Base-by-base conservation (phyloP, 257 asterid species). In the Fraxinus excelsior region DNA sequence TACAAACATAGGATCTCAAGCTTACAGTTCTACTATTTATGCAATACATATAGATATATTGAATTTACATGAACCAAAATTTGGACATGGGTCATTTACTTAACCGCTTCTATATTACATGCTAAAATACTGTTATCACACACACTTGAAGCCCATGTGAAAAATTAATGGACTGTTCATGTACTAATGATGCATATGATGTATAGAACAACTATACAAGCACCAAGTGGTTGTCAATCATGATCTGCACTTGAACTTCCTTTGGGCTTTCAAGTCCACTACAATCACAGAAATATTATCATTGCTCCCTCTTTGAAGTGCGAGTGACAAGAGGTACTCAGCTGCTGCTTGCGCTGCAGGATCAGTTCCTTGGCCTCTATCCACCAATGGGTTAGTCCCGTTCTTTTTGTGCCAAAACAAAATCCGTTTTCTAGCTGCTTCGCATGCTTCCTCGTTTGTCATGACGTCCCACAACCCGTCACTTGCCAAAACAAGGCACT, bases 311-410 rank as follows among this genome's bases (percentile, higher is more conserved):
- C 82, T 92, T 70, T 91, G 93, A 72, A 90, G 80, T 38, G 97
- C 97, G 28, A 89, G 82, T 46, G 80, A 77, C 4, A 92, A 84
- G 2, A 92, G 90, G 86, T 88, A 88, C 70, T 91, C 97, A 0
- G 97, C 97, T 1, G 97, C 97, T 28, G 93, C 90, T 85, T 92
- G 95, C 5, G 96, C 90, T n/a, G 97, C 97, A 32, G 88, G 96
- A 80, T 92, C 96, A 0, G 82, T 86, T 67, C 91, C 96, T 8
- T 71, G 83, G 65, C 97, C 97, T 83, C 95, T 79, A 2, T 83
- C 86, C 0, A 12, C 67, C n/a, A 82, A 81, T 32, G 87, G 82
- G 76, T 76, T 81, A 0, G 78, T 23, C 53, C 90, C 95, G 7
- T 92, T 88, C 84, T 84, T 86, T 80, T 87, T 92, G 90, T 92